Evolutionary conservation across 2,329 filamentous ascomycete species (phyloP).

Genomic region (Nothophaeocryptopus gaeumannii): DNA sequence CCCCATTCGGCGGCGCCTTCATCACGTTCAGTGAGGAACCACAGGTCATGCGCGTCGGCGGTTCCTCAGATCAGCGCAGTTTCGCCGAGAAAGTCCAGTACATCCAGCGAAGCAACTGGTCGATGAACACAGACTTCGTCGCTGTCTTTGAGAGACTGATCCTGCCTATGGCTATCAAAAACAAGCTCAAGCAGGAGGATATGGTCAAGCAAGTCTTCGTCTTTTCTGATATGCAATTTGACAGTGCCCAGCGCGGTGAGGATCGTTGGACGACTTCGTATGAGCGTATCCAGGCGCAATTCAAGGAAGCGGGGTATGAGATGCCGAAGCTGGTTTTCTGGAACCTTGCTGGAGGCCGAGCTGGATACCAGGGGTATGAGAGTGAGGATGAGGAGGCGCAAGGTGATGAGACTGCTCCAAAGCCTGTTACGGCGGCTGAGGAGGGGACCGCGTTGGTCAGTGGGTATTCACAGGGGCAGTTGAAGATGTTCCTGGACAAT

Average conservation of each 20-base stretch:
- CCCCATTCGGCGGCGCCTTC: constrained; percentile 55
- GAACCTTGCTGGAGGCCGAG: constrained; percentile 52
- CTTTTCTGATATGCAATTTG: constrained; percentile 62
- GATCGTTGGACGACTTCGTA: constrained; percentile 47
- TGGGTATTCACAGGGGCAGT: constrained; percentile 57
- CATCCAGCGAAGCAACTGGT: constrained; percentile 39
- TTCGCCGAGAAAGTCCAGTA: constrained; percentile 44
- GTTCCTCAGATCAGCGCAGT: constrained; percentile 31
- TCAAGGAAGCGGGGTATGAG: constrained; percentile 52
- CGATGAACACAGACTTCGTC: constrained; percentile 52
- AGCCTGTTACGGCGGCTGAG: constrained; percentile 50
- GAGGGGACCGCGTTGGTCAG: constrained; percentile 51
- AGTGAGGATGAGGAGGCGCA: neutral
- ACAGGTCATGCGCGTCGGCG: constrained; percentile 42
- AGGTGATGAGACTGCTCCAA: constrained; percentile 39
- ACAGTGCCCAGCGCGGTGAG: constrained; percentile 34
- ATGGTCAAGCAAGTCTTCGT: constrained; percentile 63
- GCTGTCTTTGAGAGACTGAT: constrained; percentile 55
- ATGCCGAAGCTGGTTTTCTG: constrained; percentile 61
- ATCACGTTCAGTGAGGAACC: constrained; percentile 54
- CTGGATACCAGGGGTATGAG: constrained; percentile 11
- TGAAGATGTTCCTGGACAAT: constrained; percentile 57
- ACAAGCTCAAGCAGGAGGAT: constrained; percentile 53
- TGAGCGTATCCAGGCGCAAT: constrained; percentile 50
- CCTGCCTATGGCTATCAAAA: constrained; percentile 52